phyloP scores from a whole-genome alignment of 805 yeast species.

The Danielia oregonensis region DNA sequence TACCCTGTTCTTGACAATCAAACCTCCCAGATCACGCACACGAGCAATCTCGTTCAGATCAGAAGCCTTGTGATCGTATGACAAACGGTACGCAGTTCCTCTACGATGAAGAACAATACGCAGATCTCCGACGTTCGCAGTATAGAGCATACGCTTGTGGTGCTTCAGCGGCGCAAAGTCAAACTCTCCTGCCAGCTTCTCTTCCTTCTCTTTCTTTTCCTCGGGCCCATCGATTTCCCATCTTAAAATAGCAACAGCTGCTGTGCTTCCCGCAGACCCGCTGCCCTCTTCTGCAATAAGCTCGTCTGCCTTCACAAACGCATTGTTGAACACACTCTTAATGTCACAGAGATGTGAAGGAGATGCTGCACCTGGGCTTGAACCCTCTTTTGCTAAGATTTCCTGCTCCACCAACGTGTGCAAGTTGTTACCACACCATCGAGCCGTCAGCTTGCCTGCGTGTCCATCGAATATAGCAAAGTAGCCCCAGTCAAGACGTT shows the following conservation, averaged over 20 bases:
- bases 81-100: constrained; percentile 72
- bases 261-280: constrained; percentile 89
- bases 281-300: constrained; percentile 55
- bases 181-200: constrained; percentile 22
- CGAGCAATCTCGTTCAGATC: constrained; percentile 75
- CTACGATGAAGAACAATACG: constrained; percentile 73
- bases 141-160: constrained; percentile 75
- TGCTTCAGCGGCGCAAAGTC: constrained; percentile 46
- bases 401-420: constrained; percentile 65
- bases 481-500: constrained; percentile 86
- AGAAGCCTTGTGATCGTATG: constrained; percentile 92
- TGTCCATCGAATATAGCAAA: constrained; percentile 97
- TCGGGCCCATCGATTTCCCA: constrained; percentile 56
- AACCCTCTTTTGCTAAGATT: constrained; percentile 30
- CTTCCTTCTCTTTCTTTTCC: constrained; percentile 1
- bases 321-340: constrained; percentile 59
- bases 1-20: constrained; percentile 85
- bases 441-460: constrained; percentile 89
- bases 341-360: constrained; percentile 41
- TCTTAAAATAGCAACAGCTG: constrained; percentile 85
- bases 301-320: constrained; percentile 75
- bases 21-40: constrained; percentile 76
- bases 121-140: constrained; percentile 95
- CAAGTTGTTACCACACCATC: constrained; percentile 88
- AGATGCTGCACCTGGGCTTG: constrained; percentile 14